Percentiles rank a stretch among this genome's conserved stretches.
phyloP scores from a whole-genome alignment of 2,329 filamentous ascomycete genomes.

The Xylogone sp. region DNA sequence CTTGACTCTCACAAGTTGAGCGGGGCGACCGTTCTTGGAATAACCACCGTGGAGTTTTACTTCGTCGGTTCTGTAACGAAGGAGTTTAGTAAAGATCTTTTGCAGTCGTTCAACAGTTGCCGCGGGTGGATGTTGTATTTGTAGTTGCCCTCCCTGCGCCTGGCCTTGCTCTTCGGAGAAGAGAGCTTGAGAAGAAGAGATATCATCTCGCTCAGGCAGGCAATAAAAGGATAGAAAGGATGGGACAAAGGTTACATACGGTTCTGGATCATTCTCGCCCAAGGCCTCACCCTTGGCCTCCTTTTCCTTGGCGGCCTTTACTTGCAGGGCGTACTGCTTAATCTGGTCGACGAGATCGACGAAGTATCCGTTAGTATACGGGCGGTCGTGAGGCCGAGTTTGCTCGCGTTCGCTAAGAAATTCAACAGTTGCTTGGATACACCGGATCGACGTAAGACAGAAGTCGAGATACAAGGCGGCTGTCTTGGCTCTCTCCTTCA shows the following conservation, averaged over 20 bases:
- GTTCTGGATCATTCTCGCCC: constrained; percentile 54
- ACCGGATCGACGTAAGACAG: constrained; percentile 84
- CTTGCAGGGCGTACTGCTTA: constrained; percentile 79
- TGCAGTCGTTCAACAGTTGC: constrained; percentile 20
- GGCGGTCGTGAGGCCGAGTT: constrained; percentile 76
- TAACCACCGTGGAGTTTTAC: constrained; percentile 80
- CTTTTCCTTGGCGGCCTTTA: constrained; percentile 70
- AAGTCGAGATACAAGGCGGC: constrained; percentile 76
- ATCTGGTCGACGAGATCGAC: constrained; percentile 95
- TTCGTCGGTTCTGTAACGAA: constrained; percentile 56
- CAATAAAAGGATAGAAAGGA: neutral
- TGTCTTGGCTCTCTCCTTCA: constrained; percentile 73
- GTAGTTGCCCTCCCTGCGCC: neutral
- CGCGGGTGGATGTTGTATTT: constrained; percentile 12
- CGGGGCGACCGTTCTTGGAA: constrained; percentile 74
- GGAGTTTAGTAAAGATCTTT: constrained; percentile 18
- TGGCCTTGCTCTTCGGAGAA: neutral
- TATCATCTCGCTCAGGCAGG: neutral
- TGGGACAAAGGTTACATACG: constrained; percentile 39
- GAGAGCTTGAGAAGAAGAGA: neutral
- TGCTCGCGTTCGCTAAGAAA: constrained; percentile 84
- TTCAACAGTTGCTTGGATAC: constrained; percentile 85
- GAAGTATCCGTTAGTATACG: constrained; percentile 95
- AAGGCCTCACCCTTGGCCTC: constrained; percentile 50
- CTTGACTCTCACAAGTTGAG: constrained; percentile 78